Conservation (phyloP, 2,329 filamentous ascomycete species). For the Trichoderma sp. region DNA sequence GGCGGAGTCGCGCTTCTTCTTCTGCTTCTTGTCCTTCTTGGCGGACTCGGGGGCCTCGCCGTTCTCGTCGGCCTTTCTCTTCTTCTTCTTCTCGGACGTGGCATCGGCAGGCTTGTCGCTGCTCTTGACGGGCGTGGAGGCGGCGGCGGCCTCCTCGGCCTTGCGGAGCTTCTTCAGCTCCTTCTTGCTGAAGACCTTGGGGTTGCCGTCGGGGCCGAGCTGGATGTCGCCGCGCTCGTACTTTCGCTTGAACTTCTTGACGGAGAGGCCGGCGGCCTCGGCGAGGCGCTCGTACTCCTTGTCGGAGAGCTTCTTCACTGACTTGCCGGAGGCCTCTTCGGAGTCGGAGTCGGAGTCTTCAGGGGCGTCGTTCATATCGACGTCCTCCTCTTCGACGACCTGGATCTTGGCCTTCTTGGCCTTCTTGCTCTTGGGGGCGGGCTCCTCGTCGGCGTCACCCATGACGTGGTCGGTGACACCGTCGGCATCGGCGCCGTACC, state of each 20-base stretch:
- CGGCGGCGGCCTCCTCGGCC: constrained; percentile 60
- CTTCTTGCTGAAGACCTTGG: constrained; percentile 72
- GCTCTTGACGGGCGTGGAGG: constrained; percentile 54
- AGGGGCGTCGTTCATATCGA: constrained; percentile 49
- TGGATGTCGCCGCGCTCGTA: constrained; percentile 74
- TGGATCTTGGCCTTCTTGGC: constrained; percentile 49
- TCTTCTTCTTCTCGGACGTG: constrained; percentile 58
- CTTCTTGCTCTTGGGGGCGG: constrained; percentile 44
- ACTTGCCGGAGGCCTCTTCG: constrained; percentile 40
- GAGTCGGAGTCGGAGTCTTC: constrained; percentile 40
- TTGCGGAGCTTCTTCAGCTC: constrained; percentile 73
- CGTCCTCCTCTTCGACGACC: constrained; percentile 46
- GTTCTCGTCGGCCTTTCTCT: constrained; percentile 71
- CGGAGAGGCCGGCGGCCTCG: constrained; percentile 67
- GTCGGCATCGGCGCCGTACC: constrained; percentile 94
- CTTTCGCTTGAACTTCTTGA: constrained; percentile 78
- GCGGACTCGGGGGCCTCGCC: constrained; percentile 52
- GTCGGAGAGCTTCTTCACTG: constrained; percentile 52
- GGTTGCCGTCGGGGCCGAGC: constrained; percentile 65
- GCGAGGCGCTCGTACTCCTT: constrained; percentile 63
- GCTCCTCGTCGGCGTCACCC: constrained; percentile 36
- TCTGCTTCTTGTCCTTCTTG: constrained; percentile 63
- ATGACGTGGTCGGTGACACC: constrained; percentile 65
- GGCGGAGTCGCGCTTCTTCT: constrained; percentile 50
- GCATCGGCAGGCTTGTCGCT: constrained; percentile 44